Conservation (phyloP, 78 protist genomes). For the Dictyostelium purpureum region DNA sequence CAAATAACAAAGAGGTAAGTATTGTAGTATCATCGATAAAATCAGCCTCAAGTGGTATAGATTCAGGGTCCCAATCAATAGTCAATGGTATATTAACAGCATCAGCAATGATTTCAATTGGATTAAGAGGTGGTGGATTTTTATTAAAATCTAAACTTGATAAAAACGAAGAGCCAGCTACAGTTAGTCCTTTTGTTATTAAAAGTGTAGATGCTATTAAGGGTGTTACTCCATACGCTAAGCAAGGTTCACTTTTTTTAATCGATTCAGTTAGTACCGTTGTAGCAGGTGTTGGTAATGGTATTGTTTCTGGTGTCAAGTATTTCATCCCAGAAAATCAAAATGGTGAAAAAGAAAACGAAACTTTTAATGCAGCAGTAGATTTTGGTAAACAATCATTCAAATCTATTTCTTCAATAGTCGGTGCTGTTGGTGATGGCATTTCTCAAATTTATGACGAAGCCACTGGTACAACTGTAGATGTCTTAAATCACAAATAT, state of each 20-base stretch:
- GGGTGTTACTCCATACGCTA: constrained; percentile 24
- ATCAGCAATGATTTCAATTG: constrained; percentile 12
- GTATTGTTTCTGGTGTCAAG: constrained; percentile 21
- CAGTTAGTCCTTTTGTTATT: constrained; percentile 27
- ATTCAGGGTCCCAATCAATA: constrained; percentile 18
- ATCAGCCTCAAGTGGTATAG: constrained; percentile 5
- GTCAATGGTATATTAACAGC: constrained; percentile 17
- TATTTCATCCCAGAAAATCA: neutral
- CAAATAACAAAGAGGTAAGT: neutral
- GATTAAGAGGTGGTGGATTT: constrained; percentile 43
- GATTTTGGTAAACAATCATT: constrained; percentile 58
- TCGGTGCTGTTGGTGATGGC: constrained; percentile 32
- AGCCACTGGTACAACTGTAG: constrained; percentile 27
- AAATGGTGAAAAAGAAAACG: neutral
- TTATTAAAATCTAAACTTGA: neutral
- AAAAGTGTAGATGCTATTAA: neutral
- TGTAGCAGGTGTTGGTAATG: constrained; percentile 47
- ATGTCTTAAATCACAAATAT: constrained; percentile 19
- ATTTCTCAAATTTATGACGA: constrained; percentile 8
- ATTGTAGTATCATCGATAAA: constrained; percentile 20
- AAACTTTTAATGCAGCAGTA: constrained; percentile 8
- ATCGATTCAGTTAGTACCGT: neutral
- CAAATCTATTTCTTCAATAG: constrained; percentile 21
- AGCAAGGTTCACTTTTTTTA: neutral
- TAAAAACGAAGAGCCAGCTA: neutral